Evolutionary conservation across 345 rosid species (phyloP).

Genomic region (Arabidopsis thaliana): TAIR10.1 NC_003076.8:23860001-23860500

Average conservation of each 20-base stretch:
- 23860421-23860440: conserved; percentile 44
- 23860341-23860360: conserved; percentile 29
- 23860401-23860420: conserved; percentile 44
- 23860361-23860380: conserved; percentile 12
- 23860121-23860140: conserved; percentile 31
- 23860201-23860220: conserved; percentile 18
- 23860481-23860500: neutral
- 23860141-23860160: neutral
- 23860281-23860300: neutral
- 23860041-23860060: conserved; percentile 39
- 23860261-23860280: conserved; percentile 37
- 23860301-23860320: neutral
- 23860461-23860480: neutral
- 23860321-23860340: conserved; percentile 2
- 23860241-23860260: conserved; percentile 37
- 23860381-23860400: conserved; percentile 36
- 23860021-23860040: neutral
- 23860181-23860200: conserved; percentile 7
- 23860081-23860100: neutral
- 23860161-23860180: conserved; percentile 51
- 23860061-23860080: conserved; percentile 39
- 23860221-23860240: conserved; percentile 53
- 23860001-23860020: neutral
- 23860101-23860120: conserved; percentile 33
- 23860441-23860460: conserved; percentile 47